Conservation (phyloP, 2,329 filamentous ascomycete genomes). For the Claviceps pazoutovae region DNA sequence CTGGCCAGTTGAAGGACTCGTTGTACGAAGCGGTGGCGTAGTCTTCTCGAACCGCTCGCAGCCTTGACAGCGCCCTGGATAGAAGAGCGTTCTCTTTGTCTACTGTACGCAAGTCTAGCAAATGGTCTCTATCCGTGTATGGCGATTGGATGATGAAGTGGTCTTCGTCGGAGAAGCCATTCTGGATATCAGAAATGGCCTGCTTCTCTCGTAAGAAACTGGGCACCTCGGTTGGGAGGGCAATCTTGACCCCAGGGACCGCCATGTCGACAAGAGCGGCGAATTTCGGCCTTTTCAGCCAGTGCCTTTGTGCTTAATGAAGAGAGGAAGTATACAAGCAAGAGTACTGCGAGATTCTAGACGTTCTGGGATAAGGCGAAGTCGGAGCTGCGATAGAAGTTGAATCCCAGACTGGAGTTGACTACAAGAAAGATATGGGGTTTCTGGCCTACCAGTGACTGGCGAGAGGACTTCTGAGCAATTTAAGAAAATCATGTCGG, state of each 20-base stretch:
- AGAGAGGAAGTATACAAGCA: background rate
- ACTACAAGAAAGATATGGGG: background rate
- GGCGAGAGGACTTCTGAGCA: background rate
- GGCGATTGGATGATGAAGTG: conserved; percentile 53
- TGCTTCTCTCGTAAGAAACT: conserved; percentile 13
- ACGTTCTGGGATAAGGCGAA: background rate
- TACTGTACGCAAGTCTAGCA: conserved; percentile 57
- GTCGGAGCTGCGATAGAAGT: background rate
- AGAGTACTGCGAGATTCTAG: background rate
- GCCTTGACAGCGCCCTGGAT: conserved; percentile 52
- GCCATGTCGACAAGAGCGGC: conserved; percentile 14
- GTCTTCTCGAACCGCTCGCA: conserved; percentile 49
- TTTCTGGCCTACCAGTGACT: background rate
- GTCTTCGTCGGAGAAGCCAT: conserved; percentile 9
- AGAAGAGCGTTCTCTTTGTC: conserved; percentile 53
- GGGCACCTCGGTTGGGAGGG: conserved; percentile 12
- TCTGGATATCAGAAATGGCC: conserved; percentile 14
- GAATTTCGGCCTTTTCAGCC: background rate
- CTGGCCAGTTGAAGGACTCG: conserved; percentile 63
- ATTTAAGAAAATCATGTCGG: background rate
- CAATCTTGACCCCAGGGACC: conserved; percentile 12
- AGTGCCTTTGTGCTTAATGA: background rate
- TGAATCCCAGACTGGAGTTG: background rate
- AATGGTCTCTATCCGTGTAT: conserved; percentile 56
- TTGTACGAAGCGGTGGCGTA: conserved; percentile 67